Evolutionary conservation across 345 rosid genomes (phyloP).

Genomic region (Odontarrhena argentea): DNA sequence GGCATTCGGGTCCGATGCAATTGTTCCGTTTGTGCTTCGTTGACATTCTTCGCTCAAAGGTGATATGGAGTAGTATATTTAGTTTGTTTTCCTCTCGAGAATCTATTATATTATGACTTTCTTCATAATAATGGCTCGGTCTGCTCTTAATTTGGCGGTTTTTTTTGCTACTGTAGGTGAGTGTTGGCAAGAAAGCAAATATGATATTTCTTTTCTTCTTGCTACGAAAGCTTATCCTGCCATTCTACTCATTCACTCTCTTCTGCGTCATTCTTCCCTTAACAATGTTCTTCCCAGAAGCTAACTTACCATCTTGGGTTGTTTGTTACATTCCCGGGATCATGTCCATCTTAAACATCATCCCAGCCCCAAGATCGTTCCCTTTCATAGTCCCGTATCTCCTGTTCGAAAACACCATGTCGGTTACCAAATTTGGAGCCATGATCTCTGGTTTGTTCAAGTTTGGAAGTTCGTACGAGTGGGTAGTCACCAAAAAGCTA

Average conservation of each 20-base stretch:
- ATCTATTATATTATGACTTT: background rate
- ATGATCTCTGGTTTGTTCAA: slow-evolving; percentile 89
- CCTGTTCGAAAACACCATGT: slow-evolving; percentile 96
- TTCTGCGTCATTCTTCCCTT: slow-evolving; percentile 90
- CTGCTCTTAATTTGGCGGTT: background rate
- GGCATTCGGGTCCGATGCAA: slow-evolving; percentile 99
- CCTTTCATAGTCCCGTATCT: slow-evolving; percentile 91
- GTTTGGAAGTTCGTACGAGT: slow-evolving; percentile 84
- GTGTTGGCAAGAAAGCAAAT: slow-evolving; percentile 74
- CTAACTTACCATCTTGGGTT: slow-evolving; percentile 90
- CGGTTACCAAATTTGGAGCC: slow-evolving; percentile 93
- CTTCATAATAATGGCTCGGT: background rate
- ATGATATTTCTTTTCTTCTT: slow-evolving; percentile 85
- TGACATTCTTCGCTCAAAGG: slow-evolving; percentile 84
- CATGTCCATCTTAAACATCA: slow-evolving; percentile 74
- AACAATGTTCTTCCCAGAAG: slow-evolving; percentile 88
- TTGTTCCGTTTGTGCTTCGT: slow-evolving; percentile 79
- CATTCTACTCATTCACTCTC: slow-evolving; percentile 90
- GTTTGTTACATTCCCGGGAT: slow-evolving; percentile 82
- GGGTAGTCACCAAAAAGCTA: slow-evolving; percentile 89
- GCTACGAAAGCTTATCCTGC: slow-evolving; percentile 79
- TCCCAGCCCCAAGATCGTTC: slow-evolving; percentile 83
- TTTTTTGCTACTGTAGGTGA: slow-evolving; percentile 50
- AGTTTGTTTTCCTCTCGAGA: background rate
- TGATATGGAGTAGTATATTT: slow-evolving; percentile 24